Evolutionary conservation across 1,139 yeast species (phyloP).

Genomic region (Blastobotrys proliferans): DNA sequence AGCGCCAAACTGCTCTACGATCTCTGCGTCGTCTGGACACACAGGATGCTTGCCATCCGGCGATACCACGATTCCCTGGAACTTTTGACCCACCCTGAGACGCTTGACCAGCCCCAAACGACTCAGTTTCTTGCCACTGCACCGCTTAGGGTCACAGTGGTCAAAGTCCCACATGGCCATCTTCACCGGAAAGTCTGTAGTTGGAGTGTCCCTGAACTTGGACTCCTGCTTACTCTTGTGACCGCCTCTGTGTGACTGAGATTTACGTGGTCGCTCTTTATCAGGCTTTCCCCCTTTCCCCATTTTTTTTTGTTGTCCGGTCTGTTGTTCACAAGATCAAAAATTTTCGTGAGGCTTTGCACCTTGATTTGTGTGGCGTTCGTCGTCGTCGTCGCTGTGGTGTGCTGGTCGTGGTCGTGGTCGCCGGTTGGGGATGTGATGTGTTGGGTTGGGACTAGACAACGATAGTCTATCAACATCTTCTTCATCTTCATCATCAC

Average conservation of each 20-base stretch:
- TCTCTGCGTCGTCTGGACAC: conserved; percentile 78
- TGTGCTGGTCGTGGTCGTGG: no score
- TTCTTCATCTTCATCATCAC: no score
- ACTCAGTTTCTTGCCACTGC: conserved; percentile 92
- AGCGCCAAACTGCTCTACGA: conserved; percentile 78
- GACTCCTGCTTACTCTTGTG: conserved; percentile 20
- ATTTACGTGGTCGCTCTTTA: conserved; percentile 1
- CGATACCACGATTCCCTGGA: conserved; percentile 83
- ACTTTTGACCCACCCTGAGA: conserved; percentile 85
- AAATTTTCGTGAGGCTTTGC: no score
- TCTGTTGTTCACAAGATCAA: no score
- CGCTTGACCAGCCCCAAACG: conserved; percentile 78
- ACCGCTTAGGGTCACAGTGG: conserved; percentile 97
- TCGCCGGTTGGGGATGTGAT: no score
- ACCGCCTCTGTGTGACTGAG: neutral
- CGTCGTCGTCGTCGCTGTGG: no score
- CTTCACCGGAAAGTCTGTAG: conserved; percentile 33
- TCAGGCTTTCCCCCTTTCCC: conserved; percentile 13
- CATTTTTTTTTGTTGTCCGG: no score
- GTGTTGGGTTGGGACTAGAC: no score
- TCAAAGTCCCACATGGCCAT: conserved; percentile 67
- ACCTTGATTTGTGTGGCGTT: no score
- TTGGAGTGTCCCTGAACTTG: conserved; percentile 17
- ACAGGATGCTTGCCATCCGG: conserved; percentile 92
- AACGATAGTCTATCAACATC: no score